A percentile compares a stretch with the other conserved stretches of the same genome.
phyloP scores from a whole-genome alignment of 352 stramenopile species.

The Aphanomyces invadans region DNA sequence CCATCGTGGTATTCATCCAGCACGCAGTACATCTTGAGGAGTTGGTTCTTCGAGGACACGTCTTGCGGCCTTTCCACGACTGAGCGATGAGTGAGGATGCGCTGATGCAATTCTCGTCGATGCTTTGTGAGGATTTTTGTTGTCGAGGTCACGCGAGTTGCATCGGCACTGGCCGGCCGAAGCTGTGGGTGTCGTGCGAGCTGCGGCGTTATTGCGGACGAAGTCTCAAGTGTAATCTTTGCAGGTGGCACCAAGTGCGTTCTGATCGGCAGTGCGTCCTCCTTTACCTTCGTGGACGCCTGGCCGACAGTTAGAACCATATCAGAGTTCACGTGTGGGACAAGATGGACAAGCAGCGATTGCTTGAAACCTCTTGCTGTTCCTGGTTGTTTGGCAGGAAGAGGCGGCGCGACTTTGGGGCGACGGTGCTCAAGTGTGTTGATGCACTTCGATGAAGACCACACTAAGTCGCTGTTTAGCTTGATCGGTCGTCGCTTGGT shows the following conservation, averaged over 20 bases:
- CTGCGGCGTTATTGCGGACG: background rate
- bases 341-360: background rate
- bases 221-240: background rate
- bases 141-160: background rate
- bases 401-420: background rate
- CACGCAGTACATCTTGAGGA: constrained; percentile 15
- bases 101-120: background rate
- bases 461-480: background rate
- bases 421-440: background rate
- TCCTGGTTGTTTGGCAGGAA: background rate
- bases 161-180: background rate
- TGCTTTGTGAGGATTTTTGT: background rate
- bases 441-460: constrained; percentile 3
- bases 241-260: background rate
- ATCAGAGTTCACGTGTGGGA: background rate
- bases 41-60: background rate
- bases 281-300: background rate
- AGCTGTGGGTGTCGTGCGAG: background rate
- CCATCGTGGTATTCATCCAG: background rate
- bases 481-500: background rate
- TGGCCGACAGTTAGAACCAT: background rate
- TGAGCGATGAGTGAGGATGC: background rate
- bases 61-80: background rate
- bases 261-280: background rate
- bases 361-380: background rate